Conservation (phyloP, 768 basidiomycete genomes). For the Tephrocybe sp. region DNA sequence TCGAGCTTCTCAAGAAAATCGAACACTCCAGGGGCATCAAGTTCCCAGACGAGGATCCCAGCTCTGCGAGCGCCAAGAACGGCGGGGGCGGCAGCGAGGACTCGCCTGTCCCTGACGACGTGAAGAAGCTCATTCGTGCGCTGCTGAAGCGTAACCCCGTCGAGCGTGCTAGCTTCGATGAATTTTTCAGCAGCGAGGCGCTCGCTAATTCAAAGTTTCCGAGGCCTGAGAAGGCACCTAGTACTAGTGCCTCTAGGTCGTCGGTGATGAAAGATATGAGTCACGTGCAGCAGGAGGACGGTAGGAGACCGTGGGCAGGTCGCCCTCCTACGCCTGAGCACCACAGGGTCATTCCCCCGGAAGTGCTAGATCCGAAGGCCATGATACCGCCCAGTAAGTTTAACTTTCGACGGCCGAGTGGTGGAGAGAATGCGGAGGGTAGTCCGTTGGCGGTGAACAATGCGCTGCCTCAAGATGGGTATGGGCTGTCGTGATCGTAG, state of each 20-base stretch:
- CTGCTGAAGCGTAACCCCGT: constrained; percentile 82
- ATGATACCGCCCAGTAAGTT: constrained; percentile 85
- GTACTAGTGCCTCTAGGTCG: constrained; percentile 23
- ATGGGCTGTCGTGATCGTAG: background rate
- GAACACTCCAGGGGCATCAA: constrained; percentile 89
- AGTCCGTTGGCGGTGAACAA: constrained; percentile 21
- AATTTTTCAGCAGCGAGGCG: constrained; percentile 85
- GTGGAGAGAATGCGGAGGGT: constrained; percentile 22
- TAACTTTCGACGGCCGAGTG: constrained; percentile 53
- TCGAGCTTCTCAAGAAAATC: constrained; percentile 92
- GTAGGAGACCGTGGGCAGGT: constrained; percentile 33
- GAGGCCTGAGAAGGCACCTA: constrained; percentile 41
- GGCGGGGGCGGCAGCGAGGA: constrained; percentile 49
- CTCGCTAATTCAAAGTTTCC: constrained; percentile 79
- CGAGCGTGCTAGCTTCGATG: constrained; percentile 86
- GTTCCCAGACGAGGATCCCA: constrained; percentile 89
- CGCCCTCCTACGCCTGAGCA: constrained; percentile 62
- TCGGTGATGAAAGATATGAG: constrained; percentile 11
- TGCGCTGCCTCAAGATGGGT: constrained; percentile 27
- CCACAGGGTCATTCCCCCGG: constrained; percentile 73
- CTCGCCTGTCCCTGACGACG: constrained; percentile 69
- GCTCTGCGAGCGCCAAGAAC: constrained; percentile 39
- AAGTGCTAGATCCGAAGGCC: constrained; percentile 76
- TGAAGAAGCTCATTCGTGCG: constrained; percentile 86
- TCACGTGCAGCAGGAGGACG: constrained; percentile 26